Evolutionary conservation across 2,329 filamentous ascomycete species (phyloP).

Genomic region (Colletotrichum lini): DNA sequence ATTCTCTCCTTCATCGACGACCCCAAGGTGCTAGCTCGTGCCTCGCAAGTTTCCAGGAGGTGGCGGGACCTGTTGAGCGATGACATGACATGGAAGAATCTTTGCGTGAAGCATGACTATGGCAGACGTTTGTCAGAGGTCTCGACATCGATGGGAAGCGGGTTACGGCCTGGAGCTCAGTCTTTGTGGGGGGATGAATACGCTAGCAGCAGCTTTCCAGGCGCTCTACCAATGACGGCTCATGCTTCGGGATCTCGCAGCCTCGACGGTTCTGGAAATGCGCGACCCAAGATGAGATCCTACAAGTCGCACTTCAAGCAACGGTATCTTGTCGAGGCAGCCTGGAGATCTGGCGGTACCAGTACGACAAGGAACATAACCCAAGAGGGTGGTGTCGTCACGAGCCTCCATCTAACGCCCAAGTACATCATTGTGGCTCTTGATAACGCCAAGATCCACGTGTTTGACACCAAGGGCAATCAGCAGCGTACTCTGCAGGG

Average conservation of each 20-base stretch:
- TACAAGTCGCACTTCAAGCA: constrained; percentile 99
- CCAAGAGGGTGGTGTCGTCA: constrained; percentile 96
- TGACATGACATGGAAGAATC: constrained; percentile 97
- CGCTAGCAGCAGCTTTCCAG: constrained; percentile 61
- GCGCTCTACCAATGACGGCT: constrained; percentile 55
- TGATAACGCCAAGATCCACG: constrained; percentile 98
- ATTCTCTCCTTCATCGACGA: constrained; percentile 98
- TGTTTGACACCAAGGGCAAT: constrained; percentile 93
- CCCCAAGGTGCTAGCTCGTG: constrained; percentile 90
- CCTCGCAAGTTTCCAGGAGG: constrained; percentile 94
- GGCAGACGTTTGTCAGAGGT: constrained; percentile 71
- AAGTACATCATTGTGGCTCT: constrained; percentile 98
- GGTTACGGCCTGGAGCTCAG: constrained; percentile 29
- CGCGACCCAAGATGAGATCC: constrained; percentile 78
- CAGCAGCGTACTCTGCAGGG: constrained; percentile 91
- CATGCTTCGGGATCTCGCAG: constrained; percentile 63
- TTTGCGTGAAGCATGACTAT: constrained; percentile 97
- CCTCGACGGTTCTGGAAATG: constrained; percentile 65
- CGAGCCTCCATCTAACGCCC: constrained; percentile 91
- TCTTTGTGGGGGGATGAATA: constrained; percentile 44
- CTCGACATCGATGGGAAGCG: constrained; percentile 25
- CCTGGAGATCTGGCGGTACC: constrained; percentile 93
- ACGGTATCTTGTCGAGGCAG: constrained; percentile 95
- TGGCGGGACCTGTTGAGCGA: constrained; percentile 96
- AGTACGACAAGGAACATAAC: constrained; percentile 90